Percentiles rank a stretch among this genome's conserved stretches.
Evolutionary conservation across 139 green algal species (phyloP).

Genomic region (Asterochloris erici): DNA sequence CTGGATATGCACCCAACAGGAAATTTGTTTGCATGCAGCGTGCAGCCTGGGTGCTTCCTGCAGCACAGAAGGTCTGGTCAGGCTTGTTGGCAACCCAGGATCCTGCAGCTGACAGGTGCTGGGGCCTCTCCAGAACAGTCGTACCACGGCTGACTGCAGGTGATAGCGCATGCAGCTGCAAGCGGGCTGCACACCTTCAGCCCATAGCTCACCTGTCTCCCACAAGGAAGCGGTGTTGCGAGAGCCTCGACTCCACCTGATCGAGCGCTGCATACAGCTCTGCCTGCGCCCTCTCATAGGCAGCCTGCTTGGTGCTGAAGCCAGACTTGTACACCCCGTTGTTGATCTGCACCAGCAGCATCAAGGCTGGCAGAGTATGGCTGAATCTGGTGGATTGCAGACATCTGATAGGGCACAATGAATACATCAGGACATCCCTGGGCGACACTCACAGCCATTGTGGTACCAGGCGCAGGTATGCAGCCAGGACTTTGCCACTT

Average conservation of each 20-base stretch:
- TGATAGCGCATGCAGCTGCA: too few relatives aligned
- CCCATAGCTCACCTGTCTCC: slow-evolving; percentile 49
- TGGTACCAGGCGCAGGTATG: too few relatives aligned
- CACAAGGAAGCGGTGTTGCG: slow-evolving; percentile 61
- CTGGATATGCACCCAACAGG: background rate
- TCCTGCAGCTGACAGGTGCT: too few relatives aligned
- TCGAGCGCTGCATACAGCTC: slow-evolving; percentile 62
- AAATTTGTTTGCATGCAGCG: background rate
- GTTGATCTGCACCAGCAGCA: slow-evolving; percentile 55
- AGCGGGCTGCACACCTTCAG: background rate
- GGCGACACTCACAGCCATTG: too few relatives aligned
- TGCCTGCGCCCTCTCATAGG: slow-evolving; percentile 61
- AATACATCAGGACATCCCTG: background rate
- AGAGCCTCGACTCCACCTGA: slow-evolving; percentile 59
- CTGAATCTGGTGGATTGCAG: background rate
- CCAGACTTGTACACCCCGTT: slow-evolving; percentile 80
- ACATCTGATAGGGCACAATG: background rate
- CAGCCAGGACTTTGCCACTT: too few relatives aligned
- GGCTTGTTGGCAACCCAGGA: slow-evolving; percentile 19
- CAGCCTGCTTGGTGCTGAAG: slow-evolving; percentile 77
- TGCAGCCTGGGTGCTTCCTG: slow-evolving; percentile 43
- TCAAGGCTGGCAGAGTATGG: background rate
- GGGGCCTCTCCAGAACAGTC: too few relatives aligned
- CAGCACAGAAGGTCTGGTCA: slow-evolving; percentile 62
- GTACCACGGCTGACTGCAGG: too few relatives aligned